Evolutionary conservation across 306 rosid species (phyloP), one percentile per base, ranked within the genome.

Genomic region (Leucaena leucocephala): DNA sequence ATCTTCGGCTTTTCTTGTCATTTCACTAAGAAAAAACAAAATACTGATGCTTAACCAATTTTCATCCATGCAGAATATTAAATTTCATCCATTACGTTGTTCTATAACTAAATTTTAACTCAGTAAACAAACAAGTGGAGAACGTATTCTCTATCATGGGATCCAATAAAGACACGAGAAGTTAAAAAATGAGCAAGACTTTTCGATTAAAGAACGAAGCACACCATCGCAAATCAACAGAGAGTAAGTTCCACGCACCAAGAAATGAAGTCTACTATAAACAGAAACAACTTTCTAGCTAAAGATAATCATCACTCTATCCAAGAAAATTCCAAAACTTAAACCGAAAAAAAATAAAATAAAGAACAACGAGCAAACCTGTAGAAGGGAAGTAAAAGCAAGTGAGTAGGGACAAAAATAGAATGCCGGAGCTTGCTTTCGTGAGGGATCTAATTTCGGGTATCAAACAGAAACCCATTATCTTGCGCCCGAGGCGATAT

Each of bases 341-440:
- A 19, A 38, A 67, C 0, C 2, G 57, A 27, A 85, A 84, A 4
- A 50, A 22, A 1, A 49, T 27, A 16, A 75, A 75, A 17, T 6
- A 27, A 50, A 40, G 19, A 55, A 35, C 3, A 59, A 27, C 11
- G 40, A 16, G 40, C 73, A 49, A 76, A 92, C 97, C 97, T 86
- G 95, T 86, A 14, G 90, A 73, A 81, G 72, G 76, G 85, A 87
- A 85, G 77, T 55, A 63, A 35, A 55, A 54, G 77, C 68, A 86
- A 27, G 78, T 86, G 7, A 90, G 36, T 8, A 82, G 71, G 46
- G 84, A 67, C 8, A 89, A 54, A 42, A 87, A 21, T 14, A 83
- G 59, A 82, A 83, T 68, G 90, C 79, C 62, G 64, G 61, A 82
- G 69, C 66, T 76, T 4, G 68, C n/a, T 68, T 79, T 80, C 58